A percentile compares a stretch with the other conserved stretches of the same genome.
These are phyloP conservation scores for Leccinum disarticulatum DNA, from an alignment of 768 basidiomycete species.

Conservation along the genomic window DNA sequence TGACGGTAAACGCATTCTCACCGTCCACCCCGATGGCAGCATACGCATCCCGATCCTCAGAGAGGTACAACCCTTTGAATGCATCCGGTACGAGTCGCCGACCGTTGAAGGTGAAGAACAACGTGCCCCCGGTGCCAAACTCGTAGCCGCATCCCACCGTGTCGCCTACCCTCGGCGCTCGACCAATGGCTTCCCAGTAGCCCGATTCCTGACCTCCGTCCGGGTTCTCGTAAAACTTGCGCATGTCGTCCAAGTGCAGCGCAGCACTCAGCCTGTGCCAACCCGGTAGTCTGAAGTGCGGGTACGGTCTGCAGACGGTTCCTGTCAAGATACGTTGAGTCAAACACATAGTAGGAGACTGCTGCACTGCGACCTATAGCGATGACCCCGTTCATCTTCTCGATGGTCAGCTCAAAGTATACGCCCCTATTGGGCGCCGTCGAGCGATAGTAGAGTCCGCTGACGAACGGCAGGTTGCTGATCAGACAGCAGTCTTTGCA, in stretches of 20 bases:
- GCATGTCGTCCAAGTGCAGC: conserved; percentile 67
- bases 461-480: conserved; percentile 59
- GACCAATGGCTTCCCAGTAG: conserved; percentile 29
- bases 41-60: conserved; percentile 53
- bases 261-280: conserved; percentile 70
- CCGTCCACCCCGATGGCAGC: conserved; percentile 54
- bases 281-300: conserved; percentile 63
- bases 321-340: conserved; percentile 37
- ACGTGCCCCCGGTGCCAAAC: conserved; percentile 41
- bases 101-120: conserved; percentile 64
- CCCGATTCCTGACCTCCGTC: conserved; percentile 59
- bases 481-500: conserved; percentile 56
- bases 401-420: conserved; percentile 63
- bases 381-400: conserved; percentile 55
- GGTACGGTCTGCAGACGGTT: conserved; percentile 64
- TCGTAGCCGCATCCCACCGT: conserved; percentile 66
- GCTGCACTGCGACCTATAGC: conserved; percentile 49
- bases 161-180: conserved; percentile 44
- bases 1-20: conserved; percentile 51
- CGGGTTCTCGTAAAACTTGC: conserved; percentile 71
- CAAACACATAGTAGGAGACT: not conserved
- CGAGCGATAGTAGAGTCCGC: conserved; percentile 57
- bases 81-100: conserved; percentile 48
- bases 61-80: conserved; percentile 49
- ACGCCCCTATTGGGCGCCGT: conserved; percentile 47